A percentile compares a stretch with the other conserved stretches of the same genome.
phyloP scores from a whole-genome alignment of 345 rosid genomes.

The Erodium maritimum region DNA sequence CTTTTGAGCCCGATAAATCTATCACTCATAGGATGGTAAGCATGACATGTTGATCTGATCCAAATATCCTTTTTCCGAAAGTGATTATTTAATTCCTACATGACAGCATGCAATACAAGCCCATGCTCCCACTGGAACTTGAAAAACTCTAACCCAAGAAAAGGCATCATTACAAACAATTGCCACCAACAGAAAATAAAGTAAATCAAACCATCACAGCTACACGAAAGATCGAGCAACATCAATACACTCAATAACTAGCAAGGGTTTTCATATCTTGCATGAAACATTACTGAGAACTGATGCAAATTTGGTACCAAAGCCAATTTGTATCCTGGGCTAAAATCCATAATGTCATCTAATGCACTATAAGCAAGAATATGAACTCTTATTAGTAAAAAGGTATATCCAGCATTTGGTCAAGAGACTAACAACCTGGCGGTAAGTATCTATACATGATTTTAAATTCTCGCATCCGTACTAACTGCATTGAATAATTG shows the following conservation, averaged over 20 bases:
- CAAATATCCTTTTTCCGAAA: background rate
- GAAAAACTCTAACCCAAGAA: background rate
- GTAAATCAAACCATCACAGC: background rate
- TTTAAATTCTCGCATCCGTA: no score
- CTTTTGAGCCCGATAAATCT: no score
- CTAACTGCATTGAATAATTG: no score
- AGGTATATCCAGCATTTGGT: no score
- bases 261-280: no score
- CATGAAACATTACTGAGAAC: no score
- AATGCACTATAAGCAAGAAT: no score
- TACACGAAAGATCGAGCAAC: background rate
- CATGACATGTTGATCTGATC: background rate
- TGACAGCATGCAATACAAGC: background rate
- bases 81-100: background rate
- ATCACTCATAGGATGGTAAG: background rate
- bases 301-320: background rate
- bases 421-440: no score
- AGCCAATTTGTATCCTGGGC: background rate
- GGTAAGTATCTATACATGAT: no score
- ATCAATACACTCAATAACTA: no score
- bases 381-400: no score
- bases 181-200: background rate
- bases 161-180: background rate
- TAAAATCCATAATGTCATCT: no score
- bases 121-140: background rate